Evolutionary conservation across 2,329 filamentous ascomycete species (phyloP).

Genomic region (Phaeophleospora eucalypticola): DNA sequence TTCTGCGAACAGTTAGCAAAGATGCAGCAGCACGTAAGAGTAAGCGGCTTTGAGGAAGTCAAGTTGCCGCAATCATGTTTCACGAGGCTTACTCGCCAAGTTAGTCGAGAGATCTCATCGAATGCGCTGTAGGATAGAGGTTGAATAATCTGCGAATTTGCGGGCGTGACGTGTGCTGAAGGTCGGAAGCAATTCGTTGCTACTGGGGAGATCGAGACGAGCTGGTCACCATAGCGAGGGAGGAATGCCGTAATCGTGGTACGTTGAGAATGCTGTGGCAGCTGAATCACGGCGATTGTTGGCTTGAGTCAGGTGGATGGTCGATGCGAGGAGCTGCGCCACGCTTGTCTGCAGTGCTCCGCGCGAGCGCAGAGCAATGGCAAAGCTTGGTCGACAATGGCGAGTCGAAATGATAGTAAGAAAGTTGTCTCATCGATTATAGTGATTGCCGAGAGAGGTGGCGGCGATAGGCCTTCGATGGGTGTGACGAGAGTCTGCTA

Average conservation of each 20-base stretch:
- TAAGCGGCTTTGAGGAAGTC: background rate
- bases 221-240: background rate
- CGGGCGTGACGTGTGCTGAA: background rate
- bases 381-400: slow-evolving; percentile 16
- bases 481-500: slow-evolving; percentile 19
- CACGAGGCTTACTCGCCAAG: no score
- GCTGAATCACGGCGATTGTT: slow-evolving; percentile 1
- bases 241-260: background rate
- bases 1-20: no score
- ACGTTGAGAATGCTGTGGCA: background rate
- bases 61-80: background rate
- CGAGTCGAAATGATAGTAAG: slow-evolving; percentile 20
- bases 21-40: background rate
- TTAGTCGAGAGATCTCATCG: background rate
- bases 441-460: slow-evolving; percentile 25
- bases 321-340: slow-evolving; percentile 1
- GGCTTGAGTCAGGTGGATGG: slow-evolving; percentile 1
- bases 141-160: background rate
- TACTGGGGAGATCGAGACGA: background rate
- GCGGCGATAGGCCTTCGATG: slow-evolving; percentile 14
- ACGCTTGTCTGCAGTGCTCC: slow-evolving; percentile 2
- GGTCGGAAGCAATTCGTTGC: background rate
- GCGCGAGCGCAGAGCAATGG: slow-evolving; percentile 6
- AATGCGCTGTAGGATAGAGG: background rate
- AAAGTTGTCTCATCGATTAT: slow-evolving; percentile 29